phyloP scores from a whole-genome alignment of 306 rosid species.

The Quercus aquifolioides region DNA sequence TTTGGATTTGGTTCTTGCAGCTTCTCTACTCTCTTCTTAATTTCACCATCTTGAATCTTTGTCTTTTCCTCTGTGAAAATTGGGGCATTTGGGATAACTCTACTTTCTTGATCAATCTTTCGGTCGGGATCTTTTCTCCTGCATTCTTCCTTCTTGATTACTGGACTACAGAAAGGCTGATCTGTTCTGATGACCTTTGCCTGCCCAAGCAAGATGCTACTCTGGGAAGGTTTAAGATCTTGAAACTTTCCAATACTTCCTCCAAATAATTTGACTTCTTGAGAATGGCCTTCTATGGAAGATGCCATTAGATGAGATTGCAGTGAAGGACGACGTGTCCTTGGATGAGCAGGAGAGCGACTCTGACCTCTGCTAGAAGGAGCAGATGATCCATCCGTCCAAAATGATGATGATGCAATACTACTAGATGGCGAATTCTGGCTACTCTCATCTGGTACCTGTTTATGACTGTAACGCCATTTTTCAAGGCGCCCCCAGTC shows the following conservation, averaged over 20 bases:
- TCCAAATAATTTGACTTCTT: conserved; percentile 33
- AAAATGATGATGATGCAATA: conserved; percentile 48
- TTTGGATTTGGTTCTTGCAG: conserved; percentile 25
- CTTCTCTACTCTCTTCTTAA: conserved; percentile 35
- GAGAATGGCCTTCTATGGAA: conserved; percentile 29
- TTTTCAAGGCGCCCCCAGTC: conserved; percentile 82
- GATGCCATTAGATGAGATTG: conserved; percentile 47
- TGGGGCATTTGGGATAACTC: conserved; percentile 18
- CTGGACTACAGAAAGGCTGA: conserved; percentile 31
- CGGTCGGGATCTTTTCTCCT: conserved; percentile 29
- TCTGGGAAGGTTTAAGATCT: conserved; percentile 25
- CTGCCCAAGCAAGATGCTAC: conserved; percentile 19
- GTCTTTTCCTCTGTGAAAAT: conserved; percentile 10
- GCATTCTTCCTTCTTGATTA: conserved; percentile 28
- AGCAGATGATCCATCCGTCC: conserved; percentile 50
- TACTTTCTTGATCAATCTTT: conserved; percentile 31
- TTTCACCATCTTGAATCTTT: conserved; percentile 34
- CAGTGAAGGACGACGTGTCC: conserved; percentile 43
- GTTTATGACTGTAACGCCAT: conserved; percentile 62
- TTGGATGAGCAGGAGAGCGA: conserved; percentile 54
- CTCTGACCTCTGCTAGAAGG: conserved; percentile 44
- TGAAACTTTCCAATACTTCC: conserved; percentile 33
- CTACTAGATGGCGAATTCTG: conserved; percentile 47
- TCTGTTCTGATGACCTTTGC: conserved; percentile 35
- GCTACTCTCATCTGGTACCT: conserved; percentile 37